These are phyloP conservation scores for Russula abietina DNA, from an alignment of 768 basidiomycete genomes.

Conservation along the genomic window DNA sequence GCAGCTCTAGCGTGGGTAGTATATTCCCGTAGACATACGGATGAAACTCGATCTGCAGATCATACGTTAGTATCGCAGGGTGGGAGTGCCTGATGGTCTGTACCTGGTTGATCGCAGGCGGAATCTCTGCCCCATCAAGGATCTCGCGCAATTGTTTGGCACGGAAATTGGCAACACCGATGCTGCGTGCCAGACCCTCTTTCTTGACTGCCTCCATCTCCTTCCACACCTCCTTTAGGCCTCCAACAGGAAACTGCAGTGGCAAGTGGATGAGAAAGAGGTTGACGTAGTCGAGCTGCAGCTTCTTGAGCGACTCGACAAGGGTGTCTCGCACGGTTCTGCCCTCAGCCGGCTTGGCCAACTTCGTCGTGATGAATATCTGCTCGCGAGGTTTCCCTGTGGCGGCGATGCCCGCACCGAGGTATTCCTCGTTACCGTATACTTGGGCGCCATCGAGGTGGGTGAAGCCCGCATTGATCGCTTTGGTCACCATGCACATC, in stretches of 20 bases:
- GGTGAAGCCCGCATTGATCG: conserved; percentile 34
- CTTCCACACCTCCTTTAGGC: conserved; percentile 39
- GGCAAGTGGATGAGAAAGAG: conserved; percentile 43
- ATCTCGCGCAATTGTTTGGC: conserved; percentile 40
- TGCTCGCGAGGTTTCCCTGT: conserved; percentile 35
- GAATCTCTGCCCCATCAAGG: conserved; percentile 38
- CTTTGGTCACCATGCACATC: conserved; percentile 30
- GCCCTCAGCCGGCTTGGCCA: conserved; percentile 30
- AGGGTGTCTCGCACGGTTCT: conserved; percentile 36
- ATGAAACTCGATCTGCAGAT: conserved; percentile 45
- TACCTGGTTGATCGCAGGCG: conserved; percentile 55
- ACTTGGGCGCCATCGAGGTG: conserved; percentile 39
- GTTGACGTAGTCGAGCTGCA: conserved; percentile 38
- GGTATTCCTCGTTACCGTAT: conserved; percentile 36
- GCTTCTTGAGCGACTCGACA: conserved; percentile 37
- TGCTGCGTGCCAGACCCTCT: conserved; percentile 37
- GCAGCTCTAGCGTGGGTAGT: conserved; percentile 33
- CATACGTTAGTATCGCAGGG: background rate
- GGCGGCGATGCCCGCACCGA: conserved; percentile 33
- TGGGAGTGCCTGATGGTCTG: background rate
- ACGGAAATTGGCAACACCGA: conserved; percentile 55
- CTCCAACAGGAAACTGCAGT: conserved; percentile 14
- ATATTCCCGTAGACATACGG: conserved; percentile 46
- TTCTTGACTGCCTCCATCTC: conserved; percentile 38
- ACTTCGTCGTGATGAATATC: conserved; percentile 45